Evolutionary conservation across 164 flowering plant species (phyloP).

Genomic region (Magnolia sinica): DNA sequence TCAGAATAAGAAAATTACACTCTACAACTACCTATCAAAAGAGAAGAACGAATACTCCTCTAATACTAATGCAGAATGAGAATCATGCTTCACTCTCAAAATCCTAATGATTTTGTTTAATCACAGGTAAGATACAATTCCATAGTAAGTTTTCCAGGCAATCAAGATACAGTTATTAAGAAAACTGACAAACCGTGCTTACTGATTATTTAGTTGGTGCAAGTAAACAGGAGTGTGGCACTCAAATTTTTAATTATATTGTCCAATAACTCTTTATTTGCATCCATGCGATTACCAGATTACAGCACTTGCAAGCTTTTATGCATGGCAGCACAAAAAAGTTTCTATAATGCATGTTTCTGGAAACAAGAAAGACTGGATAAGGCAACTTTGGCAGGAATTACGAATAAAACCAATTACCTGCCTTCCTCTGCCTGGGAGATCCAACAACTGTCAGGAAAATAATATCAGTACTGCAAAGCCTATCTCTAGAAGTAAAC

Average conservation of each 20-base stretch:
- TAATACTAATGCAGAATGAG: too few species aligned
- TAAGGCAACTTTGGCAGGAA: not conserved
- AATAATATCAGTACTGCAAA: not conserved
- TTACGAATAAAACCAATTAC: slow-evolving; percentile 31
- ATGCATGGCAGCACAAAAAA: not conserved
- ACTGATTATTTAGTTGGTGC: too few species aligned
- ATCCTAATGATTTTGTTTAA: not conserved
- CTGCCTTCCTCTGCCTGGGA: slow-evolving; percentile 99
- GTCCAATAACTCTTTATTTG: not conserved
- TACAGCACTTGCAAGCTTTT: not conserved
- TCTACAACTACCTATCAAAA: too few species aligned
- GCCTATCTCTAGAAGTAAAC: not conserved
- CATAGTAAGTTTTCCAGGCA: not conserved
- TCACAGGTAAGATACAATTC: not conserved
- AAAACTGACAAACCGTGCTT: not conserved
- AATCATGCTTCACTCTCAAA: too few species aligned
- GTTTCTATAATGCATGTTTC: not conserved
- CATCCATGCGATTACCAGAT: not conserved
- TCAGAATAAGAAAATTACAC: too few species aligned
- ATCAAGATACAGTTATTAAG: not conserved
- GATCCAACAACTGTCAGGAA: slow-evolving; percentile 82
- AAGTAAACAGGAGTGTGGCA: not conserved
- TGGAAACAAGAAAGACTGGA: not conserved
- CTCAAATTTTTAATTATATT: not conserved
- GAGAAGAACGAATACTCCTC: too few species aligned